Evolutionary conservation across 495 filamentous ascomycete species (phyloP), one percentile per base, ranked within the genome.

Genomic region (Trichoderma asperelloides): DNA sequence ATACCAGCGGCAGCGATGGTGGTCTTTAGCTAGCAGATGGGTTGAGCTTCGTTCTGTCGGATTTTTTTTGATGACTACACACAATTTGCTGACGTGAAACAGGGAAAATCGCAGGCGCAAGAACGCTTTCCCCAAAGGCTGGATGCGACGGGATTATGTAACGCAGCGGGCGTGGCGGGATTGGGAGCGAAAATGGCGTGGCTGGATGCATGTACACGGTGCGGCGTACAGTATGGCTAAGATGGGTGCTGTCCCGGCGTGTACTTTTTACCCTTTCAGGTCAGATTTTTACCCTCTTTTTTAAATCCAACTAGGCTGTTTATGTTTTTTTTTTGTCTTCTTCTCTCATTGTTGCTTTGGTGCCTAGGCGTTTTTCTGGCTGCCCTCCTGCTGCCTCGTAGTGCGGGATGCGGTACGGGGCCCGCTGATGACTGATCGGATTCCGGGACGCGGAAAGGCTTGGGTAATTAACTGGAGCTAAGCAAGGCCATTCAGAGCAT

Each of bases 91-190:
- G 55, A 60, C 55, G 55, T 60, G 55, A 60, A 60, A 60, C 55
- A 60, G 15, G 55, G 55, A 30, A 60, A 60, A 30, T 55, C 49
- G 25, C 18, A 55, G 49, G 33, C 33, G 5, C 49, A 23, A 11
- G 43, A 18, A 9, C 47, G 47, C 21, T 15, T 18, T 45, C 49
- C 27, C n/a, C 23, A 21, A 60, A 30, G 49, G 18, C 23, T 60
- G 55, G 55, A 60, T 60, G 55, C 55, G 55, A 60, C 55, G 55
- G 55, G 55, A 60, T 60, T 60, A 60, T 60, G 55, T 60, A 60
- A 60, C 49, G n/a, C 55, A 21, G 55, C 55, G 55, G 33, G 55
- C 55, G 55, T 60, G 55, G 55, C 55, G 55, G 55, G 55, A 60
- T 60, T 30, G 8, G 9, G 23, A 21, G 55, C 9, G 55, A 60